Evolutionary conservation across 352 stramenopile genomes (phyloP), one percentile per base, ranked within the genome.

Genomic region (Peronospora belbahrii): DNA sequence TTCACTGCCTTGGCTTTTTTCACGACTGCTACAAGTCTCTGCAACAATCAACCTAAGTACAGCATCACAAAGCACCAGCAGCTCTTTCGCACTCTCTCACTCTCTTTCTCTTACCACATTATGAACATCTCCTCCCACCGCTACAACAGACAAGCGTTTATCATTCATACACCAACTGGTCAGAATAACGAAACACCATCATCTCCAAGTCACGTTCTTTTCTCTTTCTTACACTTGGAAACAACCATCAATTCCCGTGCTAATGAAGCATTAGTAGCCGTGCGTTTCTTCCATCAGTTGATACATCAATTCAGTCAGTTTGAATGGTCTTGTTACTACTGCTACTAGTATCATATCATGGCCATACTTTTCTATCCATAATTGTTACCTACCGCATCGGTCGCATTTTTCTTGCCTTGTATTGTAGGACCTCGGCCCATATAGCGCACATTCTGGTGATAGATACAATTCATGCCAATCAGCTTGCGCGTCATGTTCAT

Each of bases 381-480:
- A 83, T 73, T 84, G 40, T 11, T 31, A 59, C 61, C 30, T 45
- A 90, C 79, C 40, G 72, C 79, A 20, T 90, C 75, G 10, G 74
- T 85, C 11, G 75, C 74, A 59, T 85, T 90, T 60, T 90, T 90
- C 48, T 67, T 74, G 59, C 75, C 75, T 44, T 86, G 71, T 28
- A 90, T 85, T n/a, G 79, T 90, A 14, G 79, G 79, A 0, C 74
- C 75, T n/a, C 79, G 75, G 2, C 79, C 79, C 79, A 90, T 90
- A 56, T 64, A 74, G 22, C 79, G 73, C 52, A 77, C 66, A 28
- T 48, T 71, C 42, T 79, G 68, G 14, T 39, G 42, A 58, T 59
- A 76, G 17, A 74, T 49, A 17, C 46, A 44, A 14, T 27, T 17
- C 6, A 32, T 15, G 11, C 42, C 36, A 27, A 30, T 48, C 28